A percentile compares a stretch with the other conserved stretches of the same genome.
These are phyloP conservation scores for Linum usitatissimum DNA, from an alignment of 345 rosid species.

Conservation along the genomic window DNA sequence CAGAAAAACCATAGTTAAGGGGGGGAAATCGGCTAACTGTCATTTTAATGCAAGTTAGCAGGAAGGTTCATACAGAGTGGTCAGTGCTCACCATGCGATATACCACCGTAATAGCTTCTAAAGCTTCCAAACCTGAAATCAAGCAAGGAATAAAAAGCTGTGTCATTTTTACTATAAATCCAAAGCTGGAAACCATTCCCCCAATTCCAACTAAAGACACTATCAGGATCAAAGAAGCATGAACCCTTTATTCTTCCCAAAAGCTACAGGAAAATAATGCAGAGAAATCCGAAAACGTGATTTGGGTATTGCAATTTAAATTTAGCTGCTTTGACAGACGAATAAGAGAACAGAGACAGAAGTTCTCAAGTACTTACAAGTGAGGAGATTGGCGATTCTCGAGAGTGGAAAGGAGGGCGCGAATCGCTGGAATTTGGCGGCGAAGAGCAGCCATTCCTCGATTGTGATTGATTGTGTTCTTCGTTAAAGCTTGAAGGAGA, in stretches of 20 bases:
- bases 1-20: background rate
- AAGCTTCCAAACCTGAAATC: conserved; percentile 42
- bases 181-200: too few species aligned
- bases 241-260: too few species aligned
- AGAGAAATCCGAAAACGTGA: too few species aligned
- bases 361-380: background rate
- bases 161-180: background rate
- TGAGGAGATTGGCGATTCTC: background rate
- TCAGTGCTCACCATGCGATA: conserved; percentile 35
- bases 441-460: background rate
- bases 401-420: background rate
- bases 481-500: background rate
- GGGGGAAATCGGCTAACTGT: background rate
- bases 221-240: too few species aligned
- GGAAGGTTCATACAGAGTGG: background rate
- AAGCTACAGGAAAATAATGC: too few species aligned
- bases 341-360: too few species aligned
- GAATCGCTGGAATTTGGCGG: background rate
- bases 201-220: too few species aligned
- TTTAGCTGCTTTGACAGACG: too few species aligned
- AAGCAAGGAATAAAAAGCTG: conserved; percentile 1
- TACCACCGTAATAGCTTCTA: conserved; percentile 31
- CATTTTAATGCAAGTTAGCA: background rate
- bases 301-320: too few species aligned
- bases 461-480: background rate